Percentiles rank a stretch among this genome's conserved stretches.
phyloP scores from a whole-genome alignment of 768 basidiomycete species.

The Leccinum disarticulatum region DNA sequence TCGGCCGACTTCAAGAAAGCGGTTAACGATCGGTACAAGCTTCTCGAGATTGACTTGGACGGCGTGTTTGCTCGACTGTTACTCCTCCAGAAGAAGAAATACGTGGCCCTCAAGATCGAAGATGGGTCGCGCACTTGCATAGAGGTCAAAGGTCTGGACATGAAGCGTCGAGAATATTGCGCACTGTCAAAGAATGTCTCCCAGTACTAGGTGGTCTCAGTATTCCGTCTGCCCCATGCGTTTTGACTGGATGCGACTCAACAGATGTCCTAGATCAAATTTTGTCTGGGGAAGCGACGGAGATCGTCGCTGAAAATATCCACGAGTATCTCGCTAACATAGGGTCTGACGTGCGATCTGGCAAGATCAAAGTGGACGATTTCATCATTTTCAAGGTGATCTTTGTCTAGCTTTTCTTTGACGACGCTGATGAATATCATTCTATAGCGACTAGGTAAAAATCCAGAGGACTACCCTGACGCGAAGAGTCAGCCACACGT shows the following conservation, averaged over 20 bases:
- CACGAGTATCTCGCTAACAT: slow-evolving; percentile 85
- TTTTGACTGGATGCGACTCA: slow-evolving; percentile 3
- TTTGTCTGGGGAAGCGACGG: slow-evolving; percentile 87
- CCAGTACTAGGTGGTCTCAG: slow-evolving; percentile 54
- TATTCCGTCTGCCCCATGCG: background rate
- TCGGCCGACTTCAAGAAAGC: slow-evolving; percentile 92
- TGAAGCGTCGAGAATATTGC: slow-evolving; percentile 98
- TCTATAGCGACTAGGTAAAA: slow-evolving; percentile 86
- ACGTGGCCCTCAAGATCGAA: slow-evolving; percentile 94
- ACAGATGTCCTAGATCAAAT: slow-evolving; percentile 84
- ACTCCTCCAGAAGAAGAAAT: slow-evolving; percentile 98
- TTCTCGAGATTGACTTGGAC: slow-evolving; percentile 96
- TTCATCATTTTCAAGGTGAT: slow-evolving; percentile 91
- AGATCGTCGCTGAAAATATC: slow-evolving; percentile 84
- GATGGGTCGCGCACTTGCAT: slow-evolving; percentile 73
- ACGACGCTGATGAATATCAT: background rate
- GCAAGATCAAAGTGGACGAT: slow-evolving; percentile 83
- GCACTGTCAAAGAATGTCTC: slow-evolving; percentile 89
- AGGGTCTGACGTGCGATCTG: slow-evolving; percentile 75
- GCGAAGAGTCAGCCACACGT: slow-evolving; percentile 95
- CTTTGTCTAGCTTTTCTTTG: slow-evolving; percentile 6
- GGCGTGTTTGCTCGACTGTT: slow-evolving; percentile 90
- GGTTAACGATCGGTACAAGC: slow-evolving; percentile 92
- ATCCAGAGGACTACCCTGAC: slow-evolving; percentile 96
- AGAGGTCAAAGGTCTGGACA: slow-evolving; percentile 96